Base-by-base conservation (phyloP, 805 yeast genomes). In the Grigorovia humatica region DNA sequence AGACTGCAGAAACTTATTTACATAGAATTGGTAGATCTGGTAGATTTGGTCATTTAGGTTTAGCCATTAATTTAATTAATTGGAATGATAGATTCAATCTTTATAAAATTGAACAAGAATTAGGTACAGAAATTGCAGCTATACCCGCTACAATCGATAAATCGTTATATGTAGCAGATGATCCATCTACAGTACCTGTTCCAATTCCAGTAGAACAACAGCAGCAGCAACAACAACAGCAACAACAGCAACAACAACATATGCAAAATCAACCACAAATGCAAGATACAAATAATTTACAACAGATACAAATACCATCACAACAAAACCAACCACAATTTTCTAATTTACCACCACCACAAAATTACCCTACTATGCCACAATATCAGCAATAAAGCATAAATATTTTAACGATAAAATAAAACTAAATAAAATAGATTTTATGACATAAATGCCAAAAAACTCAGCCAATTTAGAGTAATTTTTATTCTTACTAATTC, bases 11-110 rank as follows among this genome's bases (percentile, higher is more conserved):
- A 70, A 93, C 98, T 43, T 93, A 93, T 68, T 78, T 93, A 61
- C 99, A 93, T 74, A 86, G 98, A 78, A 93, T 91, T 61, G 98
- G 98, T 78, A 88, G 99, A 76, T 89, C 97, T 8, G 98, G 99
- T 60, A 87, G 99, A 77, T 93, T 88, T 65, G 99, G 99, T 59
- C 99, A 93, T 69, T 81, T 90, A 66, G 99, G 99, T 77, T 78
- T 93, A 67, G 99, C 99, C 35, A 89, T 93, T 65, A 93, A 93
- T 73, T 79, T 93, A 63, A 88, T 93, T 74, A 88, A 90, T 69
- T 91, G 97, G 96, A 83, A 89, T 64, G 99, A 93, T 69, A 81
- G 98, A 67, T 89, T 86, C 72, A 88, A 86, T 65, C 76, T 93
- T 64, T 91, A 89, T 72, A 88, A 87, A 70, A 90, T 93, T 61